Conservation (phyloP, 1,284 basidiomycete species). For the Ganoderma multipileum region DNA sequence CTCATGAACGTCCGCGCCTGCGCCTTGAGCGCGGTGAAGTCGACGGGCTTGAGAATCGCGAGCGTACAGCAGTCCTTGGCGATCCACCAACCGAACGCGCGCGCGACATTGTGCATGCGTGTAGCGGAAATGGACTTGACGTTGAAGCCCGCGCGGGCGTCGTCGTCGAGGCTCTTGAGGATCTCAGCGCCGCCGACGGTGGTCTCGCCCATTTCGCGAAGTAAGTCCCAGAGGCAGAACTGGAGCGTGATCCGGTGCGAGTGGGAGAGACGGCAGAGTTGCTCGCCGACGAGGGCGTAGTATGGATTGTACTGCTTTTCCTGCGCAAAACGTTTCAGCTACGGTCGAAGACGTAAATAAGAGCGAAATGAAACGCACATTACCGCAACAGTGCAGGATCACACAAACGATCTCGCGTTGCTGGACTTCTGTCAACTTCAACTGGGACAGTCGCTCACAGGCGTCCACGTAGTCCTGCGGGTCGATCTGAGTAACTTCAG, state of each 20-base stretch:
- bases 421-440: conserved; percentile 89
- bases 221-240: conserved; percentile 97
- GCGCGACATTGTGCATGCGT: conserved; percentile 71
- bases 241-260: conserved; percentile 93
- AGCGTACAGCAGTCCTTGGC: conserved; percentile 78
- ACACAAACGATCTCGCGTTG: conserved; percentile 95
- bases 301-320: conserved; percentile 96
- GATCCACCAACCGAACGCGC: conserved; percentile 86
- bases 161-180: conserved; percentile 67
- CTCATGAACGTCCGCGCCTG: conserved; percentile 71
- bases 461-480: conserved; percentile 92
- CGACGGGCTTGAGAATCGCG: conserved; percentile 88
- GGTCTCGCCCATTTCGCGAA: conserved; percentile 89
- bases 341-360: background rate
- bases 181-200: conserved; percentile 84
- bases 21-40: conserved; percentile 78
- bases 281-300: conserved; percentile 87
- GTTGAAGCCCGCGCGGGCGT: conserved; percentile 52
- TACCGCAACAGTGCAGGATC: conserved; percentile 91
- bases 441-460: conserved; percentile 82
- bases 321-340: conserved; percentile 47
- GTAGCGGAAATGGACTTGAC: conserved; percentile 64
- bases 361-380: conserved; percentile 59
- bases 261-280: conserved; percentile 76
- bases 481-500: background rate